Base-by-base conservation (phyloP, 1,139 yeast genomes). In the Taphrina communis region DNA sequence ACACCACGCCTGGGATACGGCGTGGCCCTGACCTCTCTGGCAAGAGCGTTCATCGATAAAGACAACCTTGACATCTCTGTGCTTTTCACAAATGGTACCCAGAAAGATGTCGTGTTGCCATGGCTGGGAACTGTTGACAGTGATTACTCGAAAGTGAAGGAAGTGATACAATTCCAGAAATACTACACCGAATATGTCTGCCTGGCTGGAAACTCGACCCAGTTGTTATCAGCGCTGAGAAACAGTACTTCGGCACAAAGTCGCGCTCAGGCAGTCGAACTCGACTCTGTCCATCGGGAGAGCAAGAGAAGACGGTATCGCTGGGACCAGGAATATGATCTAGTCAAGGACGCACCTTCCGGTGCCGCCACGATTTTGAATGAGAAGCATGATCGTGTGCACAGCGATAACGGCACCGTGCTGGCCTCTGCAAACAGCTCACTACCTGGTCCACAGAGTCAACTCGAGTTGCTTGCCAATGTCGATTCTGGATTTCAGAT, bases 1-100 rank as follows among this genome's bases (percentile, higher is more conserved):
- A 58, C 62, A 8, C 62, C 62, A 12, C 38, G 62, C 5, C 53
- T 58, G 12, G 62, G 62, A 6, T 58, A 58, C 25, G 62, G 62
- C 11, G 62, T 58, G 11, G 62, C 62, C 9, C 31, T 58, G 38
- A 42, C 51, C 2, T 42, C 53, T 48, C 38, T 56, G 14, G 9
- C 60, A 12, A 14, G 62, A 25, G 51, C 53, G 31, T 31, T 38
- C 41, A n/a, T 44, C 31, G 51, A 21, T 21, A 31, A 31, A n/a
- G 62, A 58, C 19, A 41, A 44, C 12, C 52, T 58, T 38, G 31
- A 44, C 17, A 25, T 58, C 1, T 36, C 42, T 17, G 52, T 58
- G 25, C n/a, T 21, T 9, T 44, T 58, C 14, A 21, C 11, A 6
- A 58, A 58, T 31, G 62, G 53, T 39, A 58, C 62, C 8, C 48